Base-by-base conservation (phyloP, 208 protist genomes). In the Trypanosoma platydactyli region DNA sequence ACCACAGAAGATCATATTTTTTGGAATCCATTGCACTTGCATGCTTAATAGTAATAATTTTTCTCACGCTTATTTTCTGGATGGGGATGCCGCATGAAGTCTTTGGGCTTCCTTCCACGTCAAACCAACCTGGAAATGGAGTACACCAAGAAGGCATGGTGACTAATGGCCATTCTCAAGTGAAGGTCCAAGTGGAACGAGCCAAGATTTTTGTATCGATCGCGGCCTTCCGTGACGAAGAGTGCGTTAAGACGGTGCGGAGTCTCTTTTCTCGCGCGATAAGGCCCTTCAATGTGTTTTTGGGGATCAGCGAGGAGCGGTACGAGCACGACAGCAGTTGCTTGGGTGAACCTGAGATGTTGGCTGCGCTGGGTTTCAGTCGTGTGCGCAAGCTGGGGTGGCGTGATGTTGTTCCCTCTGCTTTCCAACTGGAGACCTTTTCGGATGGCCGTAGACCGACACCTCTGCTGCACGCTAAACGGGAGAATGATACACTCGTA, bases 141-240 rank as follows among this genome's bases (percentile, higher is more conserved):
- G 9, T 38, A 9, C 33, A 9, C 33, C 33, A 9, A 38, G 9
- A 38, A 11, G 33, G 33, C 3, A 9, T 38, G 33, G 9, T 9
- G 9, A 9, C 13, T n/a, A 12, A 24, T 24, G 13, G 16, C 2
- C 60, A 64, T 45, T 35, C 54, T 18, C 18, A 53, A 29, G 38
- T 45, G 44, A 35, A 29, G 11, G 45, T 64, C 20, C 38, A 53
- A n/a, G 58, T 85, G 1, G 59, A 68, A 5, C 64, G 85, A 40
- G 84, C 80, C 15, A 84, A 77, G 42, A 96, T 97, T 53, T 97
- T 97, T 68, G 78, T 96, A 13, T 95, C 87, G 0, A 87, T 97
- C 25, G 86, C 91, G 0, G 60, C 90, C 44, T 97, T 91, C 65
- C 81, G 90, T 45, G 94, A 97, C 56, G 50, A 22, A 42, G 91